Conservation (phyloP, 345 rosid genomes). For the Euphorbia pulcherrima region DNA sequence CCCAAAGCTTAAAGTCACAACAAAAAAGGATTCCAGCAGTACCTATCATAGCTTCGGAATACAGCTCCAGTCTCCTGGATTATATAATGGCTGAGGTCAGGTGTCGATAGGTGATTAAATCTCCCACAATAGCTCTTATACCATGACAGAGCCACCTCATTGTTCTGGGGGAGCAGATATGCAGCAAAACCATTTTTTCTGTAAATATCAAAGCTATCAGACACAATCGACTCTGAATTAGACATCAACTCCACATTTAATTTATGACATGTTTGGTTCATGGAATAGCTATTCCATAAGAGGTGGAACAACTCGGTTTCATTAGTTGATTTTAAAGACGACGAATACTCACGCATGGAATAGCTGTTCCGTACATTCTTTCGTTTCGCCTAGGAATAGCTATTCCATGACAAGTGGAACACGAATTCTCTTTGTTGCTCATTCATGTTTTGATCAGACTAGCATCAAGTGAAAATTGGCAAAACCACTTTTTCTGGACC, state of each 20-base stretch:
- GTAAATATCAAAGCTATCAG: conserved; percentile 16
- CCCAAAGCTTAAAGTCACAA: conserved; percentile 20
- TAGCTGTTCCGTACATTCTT: too few relatives aligned
- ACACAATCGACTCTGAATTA: neutral
- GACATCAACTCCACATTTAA: neutral
- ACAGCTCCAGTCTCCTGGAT: conserved; percentile 42
- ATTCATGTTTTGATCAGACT: neutral
- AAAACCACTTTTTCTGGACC: too few relatives aligned
- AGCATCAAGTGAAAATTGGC: neutral
- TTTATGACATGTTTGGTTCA: too few relatives aligned
- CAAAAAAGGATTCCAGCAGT: conserved; percentile 31
- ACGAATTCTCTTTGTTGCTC: neutral
- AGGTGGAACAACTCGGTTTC: too few relatives aligned
- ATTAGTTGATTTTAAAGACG: too few relatives aligned
- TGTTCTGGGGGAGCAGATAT: conserved; percentile 32
- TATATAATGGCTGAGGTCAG: conserved; percentile 8
- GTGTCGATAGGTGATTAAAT: conserved; percentile 13
- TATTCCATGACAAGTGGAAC: too few relatives aligned
- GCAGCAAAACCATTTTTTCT: conserved; percentile 55
- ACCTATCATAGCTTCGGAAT: conserved; percentile 38
- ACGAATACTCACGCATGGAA: too few relatives aligned
- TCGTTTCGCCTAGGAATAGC: too few relatives aligned
- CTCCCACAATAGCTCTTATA: conserved; percentile 18
- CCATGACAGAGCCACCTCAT: conserved; percentile 15
- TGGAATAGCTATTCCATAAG: too few relatives aligned